These are phyloP conservation scores for Raffaelea albimanens DNA, from an alignment of 2,329 filamentous ascomycete species.

Conservation along the genomic window DNA sequence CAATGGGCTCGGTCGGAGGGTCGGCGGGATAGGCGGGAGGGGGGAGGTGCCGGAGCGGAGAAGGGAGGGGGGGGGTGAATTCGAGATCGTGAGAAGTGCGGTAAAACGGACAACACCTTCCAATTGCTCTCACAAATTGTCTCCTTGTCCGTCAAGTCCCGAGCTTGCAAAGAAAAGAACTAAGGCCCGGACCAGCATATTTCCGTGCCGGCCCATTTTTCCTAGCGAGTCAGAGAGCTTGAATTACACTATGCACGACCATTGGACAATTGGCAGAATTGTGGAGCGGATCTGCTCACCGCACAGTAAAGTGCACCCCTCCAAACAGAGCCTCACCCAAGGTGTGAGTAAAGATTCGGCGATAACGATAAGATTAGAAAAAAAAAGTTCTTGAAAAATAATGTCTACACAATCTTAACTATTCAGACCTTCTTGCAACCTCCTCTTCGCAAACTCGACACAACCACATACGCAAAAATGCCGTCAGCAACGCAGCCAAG, in stretches of 20 bases:
- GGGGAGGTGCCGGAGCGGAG: neutral
- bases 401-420: too few relatives aligned
- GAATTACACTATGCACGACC: constrained; percentile 9
- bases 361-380: constrained; percentile 1
- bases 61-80: too few relatives aligned
- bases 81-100: constrained; percentile 6
- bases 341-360: neutral
- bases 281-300: neutral
- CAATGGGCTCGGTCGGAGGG: constrained; percentile 18
- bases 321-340: neutral
- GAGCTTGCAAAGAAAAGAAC: constrained; percentile 12
- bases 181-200: constrained; percentile 8
- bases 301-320: neutral
- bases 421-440: neutral
- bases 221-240: constrained; percentile 11
- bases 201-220: constrained; percentile 10
- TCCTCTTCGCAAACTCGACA: neutral
- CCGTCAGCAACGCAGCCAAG: constrained; percentile 31
- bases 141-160: constrained; percentile 12
- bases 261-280: constrained; percentile 8
- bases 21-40: neutral
- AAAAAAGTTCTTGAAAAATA: neutral
- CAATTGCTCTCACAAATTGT: constrained; percentile 5
- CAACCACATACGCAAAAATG: constrained; percentile 22
- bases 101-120: constrained; percentile 1